Base-by-base conservation (phyloP, 805 yeast genomes). In the Lachancea waltii region DNA sequence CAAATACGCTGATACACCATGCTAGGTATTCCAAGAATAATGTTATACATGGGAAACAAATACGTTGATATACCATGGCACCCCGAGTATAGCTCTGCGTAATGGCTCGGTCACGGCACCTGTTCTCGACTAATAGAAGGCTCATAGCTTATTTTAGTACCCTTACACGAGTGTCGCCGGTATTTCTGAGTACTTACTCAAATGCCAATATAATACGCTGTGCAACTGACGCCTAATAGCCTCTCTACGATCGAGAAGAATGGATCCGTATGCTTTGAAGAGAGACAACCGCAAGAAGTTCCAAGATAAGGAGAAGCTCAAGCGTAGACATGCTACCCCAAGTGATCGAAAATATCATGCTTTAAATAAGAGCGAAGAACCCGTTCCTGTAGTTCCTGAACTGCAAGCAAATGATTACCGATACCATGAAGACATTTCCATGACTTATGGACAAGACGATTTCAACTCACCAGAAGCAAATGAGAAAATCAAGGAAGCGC, bases 261-360 rank as follows among this genome's bases (percentile, higher is more conserved):
- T 56, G 60, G 60, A 54, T 35, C 45, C 53, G 2, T 56, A 40
- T 44, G 51, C 48, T 28, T 33, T 63, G 21, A 67, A 67, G 51
- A 47, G 54, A 26, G 71, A 65, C 43, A 66, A 66, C 43, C 50
- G 70, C 8, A 65, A 62, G 56, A 64, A 62, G 49, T 67, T 64
- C 41, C 66, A 60, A 38, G 71, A 67, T 38, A 66, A 64, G 43
- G 56, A 62, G 21, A 59, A 56, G 36, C 54, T 64, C 9, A 67
- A 67, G 39, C 49, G 63, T 4, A 60, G 54, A 15, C 71, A 67
- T 47, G 56, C 54, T 1, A 61, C 62, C 34, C 65, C 58, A 39
- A 63, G 60, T 48, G 67, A 51, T 44, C 56, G 48, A 45, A 65
- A 57, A 52, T 65, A 59, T 41, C 45, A 50, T 4, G 48, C 56